Conservation (phyloP, 257 asterid species). For the Lantana camara region DNA sequence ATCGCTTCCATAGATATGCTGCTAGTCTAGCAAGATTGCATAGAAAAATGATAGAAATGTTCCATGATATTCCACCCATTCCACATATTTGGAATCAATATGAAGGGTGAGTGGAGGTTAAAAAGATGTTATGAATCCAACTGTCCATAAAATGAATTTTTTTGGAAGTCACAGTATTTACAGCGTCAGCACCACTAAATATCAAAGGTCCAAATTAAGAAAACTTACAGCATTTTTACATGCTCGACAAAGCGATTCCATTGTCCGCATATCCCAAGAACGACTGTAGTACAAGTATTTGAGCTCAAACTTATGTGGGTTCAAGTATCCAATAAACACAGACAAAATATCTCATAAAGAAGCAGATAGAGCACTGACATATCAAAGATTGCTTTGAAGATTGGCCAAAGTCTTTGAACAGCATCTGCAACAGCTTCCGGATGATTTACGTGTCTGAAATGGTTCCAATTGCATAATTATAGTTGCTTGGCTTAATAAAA, state of each 20-base stretch:
- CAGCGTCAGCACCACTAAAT: too few species aligned
- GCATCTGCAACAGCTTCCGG: constrained; percentile 99
- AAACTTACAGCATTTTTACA: constrained; percentile 97
- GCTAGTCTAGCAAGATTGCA: background rate
- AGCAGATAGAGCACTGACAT: constrained; percentile 52
- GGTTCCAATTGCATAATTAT: constrained; percentile 28
- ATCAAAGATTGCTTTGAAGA: constrained; percentile 94
- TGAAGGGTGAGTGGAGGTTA: background rate
- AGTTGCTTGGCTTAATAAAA: constrained; percentile 8
- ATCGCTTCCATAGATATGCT: background rate
- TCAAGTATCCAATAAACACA: constrained; percentile 20
- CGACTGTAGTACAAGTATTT: constrained; percentile 63
- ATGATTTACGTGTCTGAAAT: constrained; percentile 84
- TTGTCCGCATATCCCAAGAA: constrained; percentile 98
- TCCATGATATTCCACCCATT: constrained; percentile 3
- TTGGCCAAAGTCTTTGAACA: constrained; percentile 94
- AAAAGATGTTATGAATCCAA: background rate
- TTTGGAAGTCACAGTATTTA: too few species aligned
- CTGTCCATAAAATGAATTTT: background rate
- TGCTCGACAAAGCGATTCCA: constrained; percentile 99
- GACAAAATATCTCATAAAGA: constrained; percentile 24
- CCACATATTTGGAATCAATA: background rate
- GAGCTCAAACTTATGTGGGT: constrained; percentile 22
- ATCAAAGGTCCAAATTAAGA: constrained; percentile 19
- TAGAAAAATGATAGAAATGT: constrained; percentile 3